Conservation (phyloP, 2,329 filamentous ascomycete genomes). For the Diaporthe vaccinii region DNA sequence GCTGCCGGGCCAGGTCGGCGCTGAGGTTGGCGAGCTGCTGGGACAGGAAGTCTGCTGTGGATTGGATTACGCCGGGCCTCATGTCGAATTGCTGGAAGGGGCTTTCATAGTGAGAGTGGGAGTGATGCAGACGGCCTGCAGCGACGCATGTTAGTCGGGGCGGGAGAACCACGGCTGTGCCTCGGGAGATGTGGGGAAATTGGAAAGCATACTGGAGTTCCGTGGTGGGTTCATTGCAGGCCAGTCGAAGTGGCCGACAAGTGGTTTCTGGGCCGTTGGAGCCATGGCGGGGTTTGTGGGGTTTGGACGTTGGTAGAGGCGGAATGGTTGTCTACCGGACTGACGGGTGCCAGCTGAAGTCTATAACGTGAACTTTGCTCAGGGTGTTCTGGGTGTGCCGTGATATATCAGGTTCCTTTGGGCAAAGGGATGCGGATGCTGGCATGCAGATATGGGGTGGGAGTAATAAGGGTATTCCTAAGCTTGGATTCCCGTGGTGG, state of each 20-base stretch:
- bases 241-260: slow-evolving; percentile 24
- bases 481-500: slow-evolving; percentile 6
- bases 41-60: not conserved
- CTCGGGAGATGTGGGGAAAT: not conserved
- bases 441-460: not conserved
- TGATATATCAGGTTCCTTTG: not conserved
- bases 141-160: not conserved
- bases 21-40: not conserved
- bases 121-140: slow-evolving; percentile 6
- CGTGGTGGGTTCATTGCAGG: slow-evolving; percentile 7
- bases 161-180: not conserved
- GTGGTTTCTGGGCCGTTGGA: slow-evolving; percentile 30
- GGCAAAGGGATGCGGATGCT: slow-evolving; percentile 12
- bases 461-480: slow-evolving; percentile 6
- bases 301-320: not conserved
- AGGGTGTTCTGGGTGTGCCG: not conserved
- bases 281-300: slow-evolving; percentile 15
- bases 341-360: not conserved
- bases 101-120: slow-evolving; percentile 33
- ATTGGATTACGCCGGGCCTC: not conserved
- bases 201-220: slow-evolving; percentile 8
- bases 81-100: slow-evolving; percentile 35
- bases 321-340: not conserved
- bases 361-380: not conserved
- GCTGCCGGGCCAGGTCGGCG: not conserved